phyloP scores from a whole-genome alignment of 75 land plant genomes.

The Cryptomeria japonica region DNA sequence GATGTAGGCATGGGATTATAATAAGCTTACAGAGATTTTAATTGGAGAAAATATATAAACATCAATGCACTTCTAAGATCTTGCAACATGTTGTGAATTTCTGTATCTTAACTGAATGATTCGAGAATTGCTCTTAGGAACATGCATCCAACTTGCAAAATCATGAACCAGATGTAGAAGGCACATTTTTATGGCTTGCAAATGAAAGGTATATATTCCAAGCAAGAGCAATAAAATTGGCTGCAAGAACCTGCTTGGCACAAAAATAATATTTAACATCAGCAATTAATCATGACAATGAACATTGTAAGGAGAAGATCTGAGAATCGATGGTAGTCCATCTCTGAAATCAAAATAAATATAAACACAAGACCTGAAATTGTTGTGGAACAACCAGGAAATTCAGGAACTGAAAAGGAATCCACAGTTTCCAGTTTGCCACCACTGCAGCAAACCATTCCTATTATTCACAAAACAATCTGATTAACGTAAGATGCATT shows the following conservation, averaged over 20 bases:
- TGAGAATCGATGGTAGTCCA: not conserved
- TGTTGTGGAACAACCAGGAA: constrained; percentile 86
- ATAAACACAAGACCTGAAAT: constrained; percentile 66
- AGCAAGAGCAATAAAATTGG: constrained; percentile 67
- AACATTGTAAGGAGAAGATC: not conserved
- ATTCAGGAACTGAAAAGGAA: constrained; percentile 91
- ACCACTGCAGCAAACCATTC: constrained; percentile 84
- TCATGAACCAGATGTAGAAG: not conserved
- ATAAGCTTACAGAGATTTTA: not conserved
- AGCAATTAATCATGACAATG: not conserved
- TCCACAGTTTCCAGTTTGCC: constrained; percentile 96
- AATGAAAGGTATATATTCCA: constrained; percentile 89
- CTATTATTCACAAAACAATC: constrained; percentile 29
- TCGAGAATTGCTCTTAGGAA: not conserved
- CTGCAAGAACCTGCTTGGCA: constrained; percentile 65
- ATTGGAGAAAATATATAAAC: not conserved
- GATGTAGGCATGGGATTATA: too few species aligned
- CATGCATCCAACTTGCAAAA: not conserved
- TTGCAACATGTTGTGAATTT: not conserved
- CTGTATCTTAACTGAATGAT: not conserved
- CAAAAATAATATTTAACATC: constrained; percentile 1
- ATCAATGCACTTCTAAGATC: not conserved
- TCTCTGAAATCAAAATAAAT: not conserved
- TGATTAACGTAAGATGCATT: constrained; percentile 1
- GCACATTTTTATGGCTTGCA: constrained; percentile 63